These are phyloP conservation scores for Kwoniella europaea DNA, from an alignment of 768 basidiomycete genomes.

Conservation along the genomic window DNA sequence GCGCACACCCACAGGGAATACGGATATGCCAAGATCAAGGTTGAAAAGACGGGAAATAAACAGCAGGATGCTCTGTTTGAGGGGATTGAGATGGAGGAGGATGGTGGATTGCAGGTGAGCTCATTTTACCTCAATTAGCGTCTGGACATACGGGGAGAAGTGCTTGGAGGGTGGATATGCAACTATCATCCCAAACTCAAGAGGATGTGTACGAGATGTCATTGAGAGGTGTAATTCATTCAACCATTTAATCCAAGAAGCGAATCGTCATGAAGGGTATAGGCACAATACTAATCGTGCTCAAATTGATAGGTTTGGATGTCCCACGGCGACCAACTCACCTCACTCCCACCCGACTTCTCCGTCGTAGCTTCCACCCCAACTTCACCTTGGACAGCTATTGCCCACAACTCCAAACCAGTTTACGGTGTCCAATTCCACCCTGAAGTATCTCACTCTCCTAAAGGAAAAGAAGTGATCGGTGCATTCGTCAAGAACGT, in stretches of 20 bases:
- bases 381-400: constrained; percentile 88
- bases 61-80: constrained; percentile 78
- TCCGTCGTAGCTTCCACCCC: constrained; percentile 83
- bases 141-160: too few species aligned
- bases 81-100: constrained; percentile 65
- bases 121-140: too few species aligned
- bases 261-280: too few species aligned
- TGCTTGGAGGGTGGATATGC: too few species aligned
- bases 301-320: constrained; percentile 82
- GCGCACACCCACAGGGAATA: constrained; percentile 93
- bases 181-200: too few species aligned
- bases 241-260: too few species aligned
- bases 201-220: too few species aligned
- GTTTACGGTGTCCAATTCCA: constrained; percentile 99
- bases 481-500: constrained; percentile 80
- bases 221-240: too few species aligned
- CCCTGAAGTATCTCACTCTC: constrained; percentile 95
- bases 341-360: constrained; percentile 77
- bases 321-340: constrained; percentile 97
- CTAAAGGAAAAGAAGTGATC: constrained; percentile 85
- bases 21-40: constrained; percentile 81
- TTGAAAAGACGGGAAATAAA: constrained; percentile 67
- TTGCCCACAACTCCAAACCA: constrained; percentile 85
- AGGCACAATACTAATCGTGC: too few species aligned
- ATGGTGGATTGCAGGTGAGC: constrained; percentile 86